These are phyloP conservation scores for Dictyostelium intermedium DNA, from an alignment of 78 protist species.

Conservation along the genomic window DNA sequence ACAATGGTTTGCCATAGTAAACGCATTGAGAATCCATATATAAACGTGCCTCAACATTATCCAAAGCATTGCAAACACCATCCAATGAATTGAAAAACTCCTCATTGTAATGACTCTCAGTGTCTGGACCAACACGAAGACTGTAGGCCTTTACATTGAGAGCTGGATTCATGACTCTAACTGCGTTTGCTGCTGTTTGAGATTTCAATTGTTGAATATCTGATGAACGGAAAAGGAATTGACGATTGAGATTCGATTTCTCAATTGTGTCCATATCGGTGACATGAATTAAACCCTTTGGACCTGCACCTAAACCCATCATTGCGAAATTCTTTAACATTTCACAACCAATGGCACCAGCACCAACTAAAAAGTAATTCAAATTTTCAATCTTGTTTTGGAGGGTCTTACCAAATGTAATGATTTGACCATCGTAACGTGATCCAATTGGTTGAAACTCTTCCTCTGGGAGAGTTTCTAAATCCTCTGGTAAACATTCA, in stretches of 20 bases:
- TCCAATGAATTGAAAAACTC: constrained; percentile 91
- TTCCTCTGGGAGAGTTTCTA: neutral
- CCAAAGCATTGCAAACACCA: constrained; percentile 96
- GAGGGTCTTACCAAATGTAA: constrained; percentile 89
- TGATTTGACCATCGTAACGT: constrained; percentile 96
- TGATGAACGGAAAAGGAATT: constrained; percentile 96
- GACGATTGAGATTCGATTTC: constrained; percentile 95
- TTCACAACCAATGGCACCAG: constrained; percentile 99
- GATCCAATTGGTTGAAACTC: constrained; percentile 59
- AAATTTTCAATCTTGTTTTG: constrained; percentile 55
- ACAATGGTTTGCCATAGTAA: constrained; percentile 86
- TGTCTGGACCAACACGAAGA: constrained; percentile 92
- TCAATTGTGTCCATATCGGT: constrained; percentile 99
- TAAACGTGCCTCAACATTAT: constrained; percentile 96
- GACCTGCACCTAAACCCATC: constrained; percentile 94
- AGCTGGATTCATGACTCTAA: constrained; percentile 93
- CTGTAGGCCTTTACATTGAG: constrained; percentile 82
- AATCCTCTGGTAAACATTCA: constrained; percentile 88
- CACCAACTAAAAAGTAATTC: constrained; percentile 95
- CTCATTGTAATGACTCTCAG: constrained; percentile 94
- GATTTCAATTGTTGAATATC: constrained; percentile 94
- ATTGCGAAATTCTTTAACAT: constrained; percentile 94
- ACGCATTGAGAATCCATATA: constrained; percentile 97
- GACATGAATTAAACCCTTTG: constrained; percentile 81
- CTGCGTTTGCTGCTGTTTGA: constrained; percentile 94